Conservation (phyloP, 176 grass and related monocot species). For the Alopecurus myosuroides region DNA sequence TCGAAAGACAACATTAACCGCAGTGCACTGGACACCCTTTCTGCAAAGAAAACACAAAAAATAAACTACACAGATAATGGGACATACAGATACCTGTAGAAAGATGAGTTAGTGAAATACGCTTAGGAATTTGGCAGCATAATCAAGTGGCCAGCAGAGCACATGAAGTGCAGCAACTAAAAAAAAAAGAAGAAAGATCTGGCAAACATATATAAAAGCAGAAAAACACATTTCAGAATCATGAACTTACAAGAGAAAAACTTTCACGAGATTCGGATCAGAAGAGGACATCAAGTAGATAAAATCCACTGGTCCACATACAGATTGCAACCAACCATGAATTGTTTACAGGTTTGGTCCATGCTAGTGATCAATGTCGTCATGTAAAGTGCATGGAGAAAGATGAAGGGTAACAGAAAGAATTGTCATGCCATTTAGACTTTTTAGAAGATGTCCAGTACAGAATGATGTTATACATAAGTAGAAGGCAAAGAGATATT, state of each 20-base stretch:
- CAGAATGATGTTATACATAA: background rate
- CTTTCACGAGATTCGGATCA: slow-evolving; percentile 42
- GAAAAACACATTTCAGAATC: background rate
- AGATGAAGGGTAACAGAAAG: background rate
- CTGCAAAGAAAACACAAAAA: background rate
- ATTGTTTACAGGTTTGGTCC: slow-evolving; percentile 47
- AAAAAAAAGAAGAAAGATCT: slow-evolving; percentile 13
- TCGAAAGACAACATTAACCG: slow-evolving; percentile 12
- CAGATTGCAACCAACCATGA: slow-evolving; percentile 53
- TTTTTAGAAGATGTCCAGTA: background rate
- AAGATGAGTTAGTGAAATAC: slow-evolving; percentile 54
- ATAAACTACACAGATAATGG: background rate
- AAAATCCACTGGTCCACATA: slow-evolving; percentile 65
- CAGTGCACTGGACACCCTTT: background rate
- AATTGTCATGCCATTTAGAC: background rate
- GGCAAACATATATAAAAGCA: background rate
- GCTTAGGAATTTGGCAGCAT: slow-evolving; percentile 74
- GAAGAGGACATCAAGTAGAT: slow-evolving; percentile 61
- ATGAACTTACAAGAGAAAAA: background rate
- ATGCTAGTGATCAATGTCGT: slow-evolving; percentile 38
- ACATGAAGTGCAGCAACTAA: slow-evolving; percentile 80
- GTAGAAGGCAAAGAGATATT: background rate
- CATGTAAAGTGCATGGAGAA: background rate
- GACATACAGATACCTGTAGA: slow-evolving; percentile 54
- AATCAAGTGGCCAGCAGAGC: slow-evolving; percentile 77